These are phyloP conservation scores for Amaranthus tricolor DNA, from an alignment of 179 eudicot species.

Conservation along the genomic window DNA sequence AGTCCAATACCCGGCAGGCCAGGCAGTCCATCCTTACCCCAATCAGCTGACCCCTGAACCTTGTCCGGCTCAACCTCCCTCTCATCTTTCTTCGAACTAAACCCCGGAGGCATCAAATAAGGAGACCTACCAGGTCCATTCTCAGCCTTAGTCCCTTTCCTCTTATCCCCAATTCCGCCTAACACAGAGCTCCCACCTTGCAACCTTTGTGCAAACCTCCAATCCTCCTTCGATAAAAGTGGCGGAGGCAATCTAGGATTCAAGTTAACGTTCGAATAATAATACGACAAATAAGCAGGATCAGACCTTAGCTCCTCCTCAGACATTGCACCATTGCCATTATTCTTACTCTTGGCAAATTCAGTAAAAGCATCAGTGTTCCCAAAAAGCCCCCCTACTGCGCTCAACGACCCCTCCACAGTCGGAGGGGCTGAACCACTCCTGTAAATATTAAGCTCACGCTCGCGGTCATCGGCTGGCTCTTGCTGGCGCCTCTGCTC, in stretches of 20 bases:
- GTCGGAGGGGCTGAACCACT: constrained; percentile 99
- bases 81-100: constrained; percentile 71
- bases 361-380: constrained; percentile 47
- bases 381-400: constrained; percentile 68
- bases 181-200: constrained; percentile 80
- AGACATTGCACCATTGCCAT: constrained; percentile 54
- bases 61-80: constrained; percentile 56
- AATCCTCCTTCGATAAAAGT: constrained; percentile 86
- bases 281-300: constrained; percentile 78
- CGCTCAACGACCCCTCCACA: constrained; percentile 82
- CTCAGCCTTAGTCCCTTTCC: constrained; percentile 60
- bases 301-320: constrained; percentile 97
- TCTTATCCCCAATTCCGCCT: constrained; percentile 88
- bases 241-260: constrained; percentile 99
- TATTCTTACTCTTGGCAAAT: constrained; percentile 41
- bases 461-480: constrained; percentile 47
- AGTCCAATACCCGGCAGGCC: constrained; percentile 91
- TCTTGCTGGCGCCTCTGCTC: constrained; percentile 51
- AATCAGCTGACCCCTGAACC: constrained; percentile 57
- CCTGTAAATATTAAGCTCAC: constrained; percentile 62
- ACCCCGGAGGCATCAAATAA: constrained; percentile 86
- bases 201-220: constrained; percentile 83
- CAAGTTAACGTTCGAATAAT: constrained; percentile 82
- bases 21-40: constrained; percentile 96
- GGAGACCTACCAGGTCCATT: constrained; percentile 60